Percentiles rank a stretch among this genome's conserved stretches.
Conservation (phyloP, 345 rosid genomes). For the Acer negundo region DNA sequence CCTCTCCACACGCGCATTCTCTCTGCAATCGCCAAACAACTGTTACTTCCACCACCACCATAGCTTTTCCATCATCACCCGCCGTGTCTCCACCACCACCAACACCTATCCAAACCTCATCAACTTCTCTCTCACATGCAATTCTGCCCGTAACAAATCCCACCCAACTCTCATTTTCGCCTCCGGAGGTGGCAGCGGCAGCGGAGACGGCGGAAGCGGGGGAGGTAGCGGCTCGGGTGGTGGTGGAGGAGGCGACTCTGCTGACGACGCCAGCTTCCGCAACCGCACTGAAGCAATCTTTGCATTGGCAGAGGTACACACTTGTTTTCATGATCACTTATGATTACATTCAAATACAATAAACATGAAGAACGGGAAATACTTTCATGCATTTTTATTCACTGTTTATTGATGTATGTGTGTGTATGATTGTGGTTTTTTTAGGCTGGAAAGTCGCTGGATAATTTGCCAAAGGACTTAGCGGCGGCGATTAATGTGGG, state of each 20-base stretch:
- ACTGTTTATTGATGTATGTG: neutral
- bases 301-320: conserved; percentile 45
- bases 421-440: conserved; percentile 7
- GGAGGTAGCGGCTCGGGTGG: conserved; percentile 28
- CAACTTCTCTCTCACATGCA: conserved; percentile 18
- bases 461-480: conserved; percentile 62
- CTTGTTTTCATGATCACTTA: neutral
- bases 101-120: conserved; percentile 9
- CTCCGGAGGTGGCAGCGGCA: conserved; percentile 36
- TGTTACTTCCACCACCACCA: conserved; percentile 18
- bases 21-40: conserved; percentile 10
- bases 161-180: conserved; percentile 23
- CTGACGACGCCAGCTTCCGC: conserved; percentile 36
- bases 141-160: conserved; percentile 3
- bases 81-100: conserved; percentile 15
- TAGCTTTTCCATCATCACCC: conserved; percentile 14
- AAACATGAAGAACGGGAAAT: no score
- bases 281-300: conserved; percentile 48
- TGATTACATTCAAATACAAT: neutral
- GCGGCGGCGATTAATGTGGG: conserved; percentile 59
- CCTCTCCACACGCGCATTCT: conserved; percentile 25
- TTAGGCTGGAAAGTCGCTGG: conserved; percentile 52
- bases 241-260: conserved; percentile 17
- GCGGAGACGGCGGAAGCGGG: conserved; percentile 18
- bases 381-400: neutral